Conservation (phyloP, 441 rosid species). For the Mallotus japonicus region DNA sequence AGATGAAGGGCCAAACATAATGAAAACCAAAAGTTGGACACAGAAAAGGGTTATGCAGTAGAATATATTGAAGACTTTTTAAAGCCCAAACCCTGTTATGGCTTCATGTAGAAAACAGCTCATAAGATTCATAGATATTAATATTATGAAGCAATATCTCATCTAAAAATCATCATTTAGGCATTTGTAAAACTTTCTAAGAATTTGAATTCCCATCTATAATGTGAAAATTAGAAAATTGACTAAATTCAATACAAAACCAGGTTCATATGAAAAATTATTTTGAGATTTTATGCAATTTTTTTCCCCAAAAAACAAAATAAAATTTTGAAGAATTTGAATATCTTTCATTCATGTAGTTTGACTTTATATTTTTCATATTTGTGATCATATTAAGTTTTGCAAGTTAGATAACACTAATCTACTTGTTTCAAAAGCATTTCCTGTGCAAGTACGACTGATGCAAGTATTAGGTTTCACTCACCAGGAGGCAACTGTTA, state of each 20-base stretch:
- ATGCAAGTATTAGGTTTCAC: neutral
- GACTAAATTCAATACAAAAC: neutral
- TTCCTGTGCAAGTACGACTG: neutral
- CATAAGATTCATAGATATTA: neutral
- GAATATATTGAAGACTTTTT: neutral
- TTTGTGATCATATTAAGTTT: neutral
- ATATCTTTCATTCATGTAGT: neutral
- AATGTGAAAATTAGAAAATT: neutral
- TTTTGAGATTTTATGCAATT: neutral
- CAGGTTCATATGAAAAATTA: neutral
- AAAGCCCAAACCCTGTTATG: neutral
- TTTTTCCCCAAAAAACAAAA: neutral
- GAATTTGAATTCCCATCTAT: neutral
- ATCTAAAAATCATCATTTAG: neutral
- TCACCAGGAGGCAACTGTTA: neutral
- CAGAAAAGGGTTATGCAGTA: neutral
- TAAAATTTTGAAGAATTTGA: neutral
- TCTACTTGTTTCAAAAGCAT: neutral
- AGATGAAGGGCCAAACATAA: neutral
- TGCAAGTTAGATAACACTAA: neutral
- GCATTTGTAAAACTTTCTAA: neutral
- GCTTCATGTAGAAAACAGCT: neutral
- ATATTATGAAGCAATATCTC: neutral
- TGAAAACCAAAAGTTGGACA: neutral
- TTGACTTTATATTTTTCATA: neutral